Evolutionary conservation across 768 basidiomycete genomes (phyloP), one percentile per base, ranked within the genome.

Genomic region (Hygrocybe coccinea): DNA sequence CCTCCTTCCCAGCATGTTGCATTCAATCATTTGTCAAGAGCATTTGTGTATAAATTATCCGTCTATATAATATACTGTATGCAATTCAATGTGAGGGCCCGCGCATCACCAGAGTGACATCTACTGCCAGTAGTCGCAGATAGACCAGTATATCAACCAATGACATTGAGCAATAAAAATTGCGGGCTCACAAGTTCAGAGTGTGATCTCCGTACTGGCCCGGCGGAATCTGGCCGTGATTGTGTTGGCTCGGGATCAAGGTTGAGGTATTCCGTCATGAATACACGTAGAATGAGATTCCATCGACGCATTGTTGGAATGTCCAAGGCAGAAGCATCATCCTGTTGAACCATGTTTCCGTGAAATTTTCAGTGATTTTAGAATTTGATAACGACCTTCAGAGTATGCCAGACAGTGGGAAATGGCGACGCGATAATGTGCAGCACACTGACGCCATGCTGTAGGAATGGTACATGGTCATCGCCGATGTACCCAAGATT

Each of bases 361-460:
- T 55, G 22, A 36, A 34, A 50, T 41, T 22, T 44, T 5, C 38
- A 10, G 17, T 21, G 8, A 25, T 38, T 35, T 35, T 17, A 35
- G 19, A 46, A 50, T 43, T 25, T 9, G 37, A 37, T 11, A 72
- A 81, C 64, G 65, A 92, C 95, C 55, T 65, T 67, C 35, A 91
- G 65, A 7, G 80, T 85, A 69, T 97, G 94, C 95, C 94, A 97
- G 14, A 95, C 92, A 1, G 39, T 56, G 2, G 97, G 97, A 69
- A 98, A 99, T 2, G 90, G 93, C 46, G 82, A 81, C 2, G 95
- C 72, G 53, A 98, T 98, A 45, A 98, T 67, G 69, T 99, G 97
- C 60, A 99, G 71, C 50, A 98, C 73, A 58, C 83, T 89, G 14
- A 98, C 93, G 2, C 97, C 97, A 58, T 76, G 72, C 36, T 74